Conservation (phyloP, 148 eudicot species). For the Rhododendron ovatum region DNA sequence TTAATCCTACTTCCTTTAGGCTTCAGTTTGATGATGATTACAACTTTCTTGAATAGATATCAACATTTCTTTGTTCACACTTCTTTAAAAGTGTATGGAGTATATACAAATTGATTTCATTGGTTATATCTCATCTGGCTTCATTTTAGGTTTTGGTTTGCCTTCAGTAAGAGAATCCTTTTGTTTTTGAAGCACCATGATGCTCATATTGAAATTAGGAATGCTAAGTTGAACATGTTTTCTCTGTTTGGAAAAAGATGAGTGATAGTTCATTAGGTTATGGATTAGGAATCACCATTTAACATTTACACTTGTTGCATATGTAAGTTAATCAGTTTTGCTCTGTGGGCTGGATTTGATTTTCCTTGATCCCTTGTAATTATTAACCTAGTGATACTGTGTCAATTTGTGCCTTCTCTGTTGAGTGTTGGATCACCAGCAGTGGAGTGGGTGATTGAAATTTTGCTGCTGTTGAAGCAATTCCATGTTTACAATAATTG, state of each 20-base stretch:
- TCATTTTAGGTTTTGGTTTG: background rate
- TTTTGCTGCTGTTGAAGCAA: background rate
- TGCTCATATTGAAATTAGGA: background rate
- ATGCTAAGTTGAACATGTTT: background rate
- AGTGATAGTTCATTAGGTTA: background rate
- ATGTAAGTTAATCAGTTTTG: background rate
- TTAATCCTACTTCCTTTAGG: background rate
- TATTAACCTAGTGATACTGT: background rate
- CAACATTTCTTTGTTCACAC: background rate
- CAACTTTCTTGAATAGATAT: background rate
- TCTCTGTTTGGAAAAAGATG: background rate
- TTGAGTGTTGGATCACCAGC: background rate
- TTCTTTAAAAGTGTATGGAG: background rate
- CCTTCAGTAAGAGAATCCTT: background rate
- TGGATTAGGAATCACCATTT: background rate
- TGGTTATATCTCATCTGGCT: background rate
- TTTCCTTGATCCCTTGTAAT: background rate
- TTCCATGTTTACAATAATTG: background rate
- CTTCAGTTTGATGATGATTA: background rate
- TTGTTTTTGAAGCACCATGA: background rate
- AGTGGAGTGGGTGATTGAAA: background rate
- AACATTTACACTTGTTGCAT: background rate
- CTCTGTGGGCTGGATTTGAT: background rate
- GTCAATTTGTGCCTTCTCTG: background rate
- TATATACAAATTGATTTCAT: background rate